A percentile compares a stretch with the other conserved stretches of the same genome.
Conservation (phyloP, 768 basidiomycete genomes). For the Lactifluus echinatus region DNA sequence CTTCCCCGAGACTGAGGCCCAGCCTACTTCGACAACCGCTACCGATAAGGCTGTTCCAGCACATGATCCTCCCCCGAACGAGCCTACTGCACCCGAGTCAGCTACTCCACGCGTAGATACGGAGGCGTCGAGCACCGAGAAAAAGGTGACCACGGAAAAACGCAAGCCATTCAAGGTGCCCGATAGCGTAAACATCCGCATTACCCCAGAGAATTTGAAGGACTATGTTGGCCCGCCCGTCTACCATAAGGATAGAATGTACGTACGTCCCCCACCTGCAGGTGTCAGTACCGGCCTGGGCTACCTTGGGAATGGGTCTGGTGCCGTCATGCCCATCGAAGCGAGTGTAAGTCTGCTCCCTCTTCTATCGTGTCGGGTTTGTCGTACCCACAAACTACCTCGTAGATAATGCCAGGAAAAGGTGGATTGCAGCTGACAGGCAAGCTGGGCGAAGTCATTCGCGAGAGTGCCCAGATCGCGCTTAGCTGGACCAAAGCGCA, state of each 20-base stretch:
- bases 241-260: conserved; percentile 93
- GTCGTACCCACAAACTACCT: too few species aligned
- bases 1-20: conserved; percentile 57
- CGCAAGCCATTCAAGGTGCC: conserved; percentile 80
- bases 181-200: conserved; percentile 62
- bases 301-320: conserved; percentile 92
- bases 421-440: conserved; percentile 89
- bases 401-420: conserved; percentile 96
- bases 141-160: conserved; percentile 66
- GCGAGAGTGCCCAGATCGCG: conserved; percentile 92
- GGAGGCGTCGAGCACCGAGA: conserved; percentile 13
- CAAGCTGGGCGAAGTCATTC: conserved; percentile 96
- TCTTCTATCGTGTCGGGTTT: not conserved
- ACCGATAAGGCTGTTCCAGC: conserved; percentile 39
- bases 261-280: conserved; percentile 67
- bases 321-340: conserved; percentile 96
- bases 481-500: conserved; percentile 90
- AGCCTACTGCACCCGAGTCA: conserved; percentile 27
- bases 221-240: conserved; percentile 95
- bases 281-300: conserved; percentile 95
- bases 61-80: conserved; percentile 39
- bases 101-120: conserved; percentile 21
- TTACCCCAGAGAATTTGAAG: conserved; percentile 82
- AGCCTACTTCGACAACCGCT: conserved; percentile 18
- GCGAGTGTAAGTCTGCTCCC: conserved; percentile 56